These are phyloP conservation scores for Cetradonia linearis DNA, from an alignment of 495 filamentous ascomycete genomes.

Conservation along the genomic window DNA sequence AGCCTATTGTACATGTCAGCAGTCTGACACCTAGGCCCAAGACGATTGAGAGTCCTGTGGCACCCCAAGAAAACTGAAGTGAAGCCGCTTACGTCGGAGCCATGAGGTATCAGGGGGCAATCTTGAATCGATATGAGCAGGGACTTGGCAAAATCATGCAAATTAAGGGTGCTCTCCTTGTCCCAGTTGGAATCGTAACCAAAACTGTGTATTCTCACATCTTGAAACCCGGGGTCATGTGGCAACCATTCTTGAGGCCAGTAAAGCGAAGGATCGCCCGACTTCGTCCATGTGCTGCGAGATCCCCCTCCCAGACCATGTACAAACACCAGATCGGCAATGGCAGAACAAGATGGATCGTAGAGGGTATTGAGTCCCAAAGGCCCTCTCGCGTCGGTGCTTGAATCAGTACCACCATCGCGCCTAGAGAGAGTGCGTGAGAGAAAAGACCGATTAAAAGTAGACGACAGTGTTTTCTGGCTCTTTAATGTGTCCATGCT, in stretches of 20 bases:
- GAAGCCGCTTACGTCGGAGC: conserved; percentile 7
- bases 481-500: too few relatives aligned
- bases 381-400: conserved; percentile 19
- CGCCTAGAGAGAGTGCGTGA: conserved; percentile 2
- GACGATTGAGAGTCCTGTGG: not conserved
- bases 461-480: too few relatives aligned
- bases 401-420: not conserved
- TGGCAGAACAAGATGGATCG: conserved; percentile 15
- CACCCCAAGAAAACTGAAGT: not conserved
- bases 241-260: conserved; percentile 37
- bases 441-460: conserved; percentile 14
- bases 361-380: conserved; percentile 34
- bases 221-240: conserved; percentile 26
- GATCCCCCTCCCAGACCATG: conserved; percentile 33
- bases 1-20: conserved; percentile 15
- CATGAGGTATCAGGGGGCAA: conserved; percentile 22
- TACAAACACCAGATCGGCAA: conserved; percentile 31
- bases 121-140: conserved; percentile 34
- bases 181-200: conserved; percentile 33
- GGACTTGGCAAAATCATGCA: conserved; percentile 37
- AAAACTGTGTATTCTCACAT: conserved; percentile 33
- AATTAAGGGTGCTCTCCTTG: conserved; percentile 32
- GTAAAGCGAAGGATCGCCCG: conserved; percentile 23
- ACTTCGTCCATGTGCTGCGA: conserved; percentile 30
- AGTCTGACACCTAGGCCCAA: not conserved